Evolutionary conservation across 1,284 basidiomycete species (phyloP).

Genomic region (Pseudozyma flocculosa): DNA sequence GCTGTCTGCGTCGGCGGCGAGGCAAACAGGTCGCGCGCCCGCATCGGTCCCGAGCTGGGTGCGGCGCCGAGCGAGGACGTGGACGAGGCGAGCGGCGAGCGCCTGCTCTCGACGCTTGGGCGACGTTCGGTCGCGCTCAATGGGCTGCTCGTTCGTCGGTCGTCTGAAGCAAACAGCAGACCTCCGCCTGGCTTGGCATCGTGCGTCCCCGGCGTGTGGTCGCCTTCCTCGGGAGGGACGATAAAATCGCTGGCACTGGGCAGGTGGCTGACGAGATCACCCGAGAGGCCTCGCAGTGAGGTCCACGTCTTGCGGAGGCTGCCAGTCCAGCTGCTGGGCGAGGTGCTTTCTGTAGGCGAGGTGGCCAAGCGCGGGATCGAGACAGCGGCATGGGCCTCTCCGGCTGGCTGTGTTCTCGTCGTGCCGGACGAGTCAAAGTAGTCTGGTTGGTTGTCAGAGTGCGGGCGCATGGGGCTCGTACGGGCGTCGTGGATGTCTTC

Average conservation of each 20-base stretch:
- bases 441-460: constrained; percentile 3
- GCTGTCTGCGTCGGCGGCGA: not conserved
- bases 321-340: constrained; percentile 35
- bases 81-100: constrained; percentile 4
- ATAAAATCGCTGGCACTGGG: constrained; percentile 40
- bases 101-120: no score
- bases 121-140: no score
- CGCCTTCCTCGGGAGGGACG: constrained; percentile 21
- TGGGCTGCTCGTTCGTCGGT: no score
- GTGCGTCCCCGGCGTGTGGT: constrained; percentile 3
- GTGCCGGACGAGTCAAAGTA: constrained; percentile 19
- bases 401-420: no score
- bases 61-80: constrained; percentile 23
- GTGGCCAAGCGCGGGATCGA: constrained; percentile 8
- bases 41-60: constrained; percentile 10
- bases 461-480: constrained; percentile 24
- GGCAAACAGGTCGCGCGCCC: constrained; percentile 22
- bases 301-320: constrained; percentile 41
- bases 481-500: constrained; percentile 41
- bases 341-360: constrained; percentile 2
- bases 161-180: constrained; percentile 12
- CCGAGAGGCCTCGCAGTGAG: constrained; percentile 31
- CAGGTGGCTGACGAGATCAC: constrained; percentile 32
- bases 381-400: not conserved
- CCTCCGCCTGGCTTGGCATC: constrained; percentile 20